These are phyloP conservation scores for Candida palmyrensis DNA, from an alignment of 805 yeast species.

Conservation along the genomic window DNA sequence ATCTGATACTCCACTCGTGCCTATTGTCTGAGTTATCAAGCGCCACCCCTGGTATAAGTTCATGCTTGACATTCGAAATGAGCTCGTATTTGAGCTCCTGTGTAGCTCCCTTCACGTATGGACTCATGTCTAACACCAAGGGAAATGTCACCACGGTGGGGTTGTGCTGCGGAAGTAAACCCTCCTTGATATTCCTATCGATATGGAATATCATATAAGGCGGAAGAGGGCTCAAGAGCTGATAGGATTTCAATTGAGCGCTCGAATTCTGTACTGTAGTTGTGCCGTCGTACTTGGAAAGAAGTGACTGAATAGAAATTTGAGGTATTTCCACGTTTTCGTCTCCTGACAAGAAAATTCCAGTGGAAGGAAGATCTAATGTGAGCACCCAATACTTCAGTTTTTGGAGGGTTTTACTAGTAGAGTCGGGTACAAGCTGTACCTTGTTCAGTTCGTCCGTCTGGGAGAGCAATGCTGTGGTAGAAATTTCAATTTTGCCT, in stretches of 20 bases:
- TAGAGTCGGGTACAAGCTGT: constrained; percentile 17
- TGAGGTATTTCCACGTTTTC: constrained; percentile 39
- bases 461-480: constrained; percentile 9
- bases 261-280: constrained; percentile 25
- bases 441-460: constrained; percentile 12
- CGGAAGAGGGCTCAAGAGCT: constrained; percentile 42
- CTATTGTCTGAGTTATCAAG: constrained; percentile 15
- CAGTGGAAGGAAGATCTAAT: constrained; percentile 47
- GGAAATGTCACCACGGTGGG: constrained; percentile 64
- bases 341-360: not conserved
- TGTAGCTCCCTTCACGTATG: constrained; percentile 15
- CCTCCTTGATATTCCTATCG: constrained; percentile 35
- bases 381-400: constrained; percentile 48
- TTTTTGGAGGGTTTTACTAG: not conserved
- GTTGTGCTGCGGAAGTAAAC: constrained; percentile 6
- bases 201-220: constrained; percentile 50
- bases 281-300: constrained; percentile 36
- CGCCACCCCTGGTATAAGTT: constrained; percentile 9
- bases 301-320: constrained; percentile 37
- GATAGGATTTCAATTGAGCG: constrained; percentile 31
- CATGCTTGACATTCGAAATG: constrained; percentile 14
- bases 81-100: constrained; percentile 31
- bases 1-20: constrained; percentile 46
- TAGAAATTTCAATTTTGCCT: constrained; percentile 42
- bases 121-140: constrained; percentile 32